phyloP scores from a whole-genome alignment of 148 eudicot species.

The Chenopodium quinoa region DNA sequence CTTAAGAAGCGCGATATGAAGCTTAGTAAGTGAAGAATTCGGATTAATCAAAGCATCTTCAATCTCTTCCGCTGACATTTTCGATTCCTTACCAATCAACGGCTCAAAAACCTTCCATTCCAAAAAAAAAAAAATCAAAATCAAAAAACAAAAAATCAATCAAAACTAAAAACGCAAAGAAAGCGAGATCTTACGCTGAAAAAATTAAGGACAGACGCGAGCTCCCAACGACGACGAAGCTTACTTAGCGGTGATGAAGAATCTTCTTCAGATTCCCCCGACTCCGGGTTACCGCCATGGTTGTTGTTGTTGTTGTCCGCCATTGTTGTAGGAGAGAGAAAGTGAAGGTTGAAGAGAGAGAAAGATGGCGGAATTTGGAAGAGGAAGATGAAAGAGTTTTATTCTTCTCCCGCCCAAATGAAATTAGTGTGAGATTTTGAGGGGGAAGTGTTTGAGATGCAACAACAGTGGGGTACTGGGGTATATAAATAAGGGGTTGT shows the following conservation, averaged over 20 bases:
- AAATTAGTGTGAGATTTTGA: conserved; percentile 4
- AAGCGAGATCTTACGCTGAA: conserved; percentile 38
- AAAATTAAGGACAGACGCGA: conserved; percentile 77
- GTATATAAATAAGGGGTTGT: not conserved
- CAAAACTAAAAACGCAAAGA: not conserved
- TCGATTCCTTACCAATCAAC: conserved; percentile 51
- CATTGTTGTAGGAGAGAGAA: conserved; percentile 8
- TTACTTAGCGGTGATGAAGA: conserved; percentile 18
- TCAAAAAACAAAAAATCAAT: not conserved
- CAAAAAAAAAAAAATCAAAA: not conserved
- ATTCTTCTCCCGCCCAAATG: conserved; percentile 32
- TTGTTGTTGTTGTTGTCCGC: conserved; percentile 7
- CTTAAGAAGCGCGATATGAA: conserved; percentile 75
- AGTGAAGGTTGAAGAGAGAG: conserved; percentile 4
- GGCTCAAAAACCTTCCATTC: conserved; percentile 73
- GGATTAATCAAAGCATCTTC: conserved; percentile 69
- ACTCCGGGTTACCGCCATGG: no score
- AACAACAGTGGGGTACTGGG: not conserved
- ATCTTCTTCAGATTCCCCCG: conserved; percentile 18
- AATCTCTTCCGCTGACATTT: conserved; percentile 67
- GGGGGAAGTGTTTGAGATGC: not conserved
- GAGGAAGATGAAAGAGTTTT: not conserved
- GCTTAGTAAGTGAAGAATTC: conserved; percentile 54
- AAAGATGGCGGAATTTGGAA: conserved; percentile 9
- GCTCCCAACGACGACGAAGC: conserved; percentile 72